phyloP scores from a whole-genome alignment of 352 stramenopile species.

The Halophytophthora polymorphica region DNA sequence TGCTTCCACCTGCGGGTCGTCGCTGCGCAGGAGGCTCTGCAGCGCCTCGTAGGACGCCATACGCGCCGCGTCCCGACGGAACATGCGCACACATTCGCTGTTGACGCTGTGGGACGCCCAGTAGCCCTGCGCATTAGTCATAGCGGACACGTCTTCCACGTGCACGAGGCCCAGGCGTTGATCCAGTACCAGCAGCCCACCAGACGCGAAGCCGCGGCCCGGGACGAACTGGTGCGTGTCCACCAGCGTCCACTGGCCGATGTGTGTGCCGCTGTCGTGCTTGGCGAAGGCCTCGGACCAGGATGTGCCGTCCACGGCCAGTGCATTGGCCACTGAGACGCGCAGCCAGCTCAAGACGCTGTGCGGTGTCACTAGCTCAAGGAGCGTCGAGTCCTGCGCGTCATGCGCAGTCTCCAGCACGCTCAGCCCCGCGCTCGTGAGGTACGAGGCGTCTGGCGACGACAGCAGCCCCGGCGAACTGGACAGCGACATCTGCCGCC shows the following conservation, averaged over 20 bases:
- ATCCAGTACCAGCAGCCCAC: slow-evolving; percentile 65
- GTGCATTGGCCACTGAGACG: slow-evolving; percentile 48
- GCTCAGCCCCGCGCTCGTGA: slow-evolving; percentile 43
- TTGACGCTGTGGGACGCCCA: slow-evolving; percentile 81
- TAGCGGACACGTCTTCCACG: slow-evolving; percentile 46
- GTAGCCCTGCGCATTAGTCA: slow-evolving; percentile 57
- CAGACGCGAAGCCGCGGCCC: slow-evolving; percentile 32
- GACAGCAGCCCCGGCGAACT: slow-evolving; percentile 74
- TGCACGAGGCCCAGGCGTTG: slow-evolving; percentile 63
- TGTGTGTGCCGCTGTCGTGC: slow-evolving; percentile 78
- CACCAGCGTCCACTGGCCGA: slow-evolving; percentile 85
- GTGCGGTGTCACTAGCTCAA: slow-evolving; percentile 39
- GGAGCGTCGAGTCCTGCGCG: slow-evolving; percentile 53
- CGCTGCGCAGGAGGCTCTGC: slow-evolving; percentile 66
- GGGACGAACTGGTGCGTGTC: slow-evolving; percentile 56
- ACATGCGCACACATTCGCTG: slow-evolving; percentile 53
- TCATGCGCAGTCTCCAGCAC: slow-evolving; percentile 76
- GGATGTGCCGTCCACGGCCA: slow-evolving; percentile 38
- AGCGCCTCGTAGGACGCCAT: slow-evolving; percentile 46
- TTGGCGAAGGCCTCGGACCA: slow-evolving; percentile 49
- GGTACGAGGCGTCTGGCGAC: slow-evolving; percentile 82
- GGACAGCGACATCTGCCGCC: slow-evolving; percentile 61
- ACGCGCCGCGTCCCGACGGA: slow-evolving; percentile 41
- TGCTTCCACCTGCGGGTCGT: slow-evolving; percentile 50
- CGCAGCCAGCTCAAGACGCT: slow-evolving; percentile 69